These are phyloP conservation scores for Senna siamea DNA, from an alignment of 306 rosid genomes.

Conservation along the genomic window DNA sequence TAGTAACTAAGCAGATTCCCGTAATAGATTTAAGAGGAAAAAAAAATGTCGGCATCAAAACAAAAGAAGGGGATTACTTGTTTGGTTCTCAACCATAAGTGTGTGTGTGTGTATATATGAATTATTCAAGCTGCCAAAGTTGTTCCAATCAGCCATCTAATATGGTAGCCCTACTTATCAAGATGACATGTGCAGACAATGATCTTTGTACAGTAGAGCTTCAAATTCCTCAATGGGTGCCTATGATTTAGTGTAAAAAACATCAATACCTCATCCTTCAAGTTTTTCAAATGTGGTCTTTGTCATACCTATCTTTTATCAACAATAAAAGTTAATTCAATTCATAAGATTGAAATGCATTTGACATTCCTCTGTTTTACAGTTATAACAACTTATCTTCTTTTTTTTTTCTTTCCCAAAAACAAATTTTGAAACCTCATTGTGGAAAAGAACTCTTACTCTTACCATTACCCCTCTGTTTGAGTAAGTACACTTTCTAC, in stretches of 20 bases:
- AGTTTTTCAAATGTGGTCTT: no score
- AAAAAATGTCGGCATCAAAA: background rate
- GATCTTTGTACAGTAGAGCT: background rate
- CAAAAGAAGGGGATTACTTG: background rate
- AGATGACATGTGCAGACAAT: conserved; percentile 24
- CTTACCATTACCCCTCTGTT: background rate
- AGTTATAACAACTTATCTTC: no score
- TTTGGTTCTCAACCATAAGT: background rate
- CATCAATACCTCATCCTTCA: background rate
- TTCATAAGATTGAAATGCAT: no score
- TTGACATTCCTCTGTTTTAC: no score
- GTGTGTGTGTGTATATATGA: background rate
- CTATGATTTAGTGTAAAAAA: conserved; percentile 14
- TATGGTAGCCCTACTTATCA: conserved; percentile 19
- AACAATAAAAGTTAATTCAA: no score
- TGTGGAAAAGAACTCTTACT: background rate
- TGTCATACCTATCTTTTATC: no score
- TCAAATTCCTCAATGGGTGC: conserved; percentile 4
- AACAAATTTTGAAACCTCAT: background rate
- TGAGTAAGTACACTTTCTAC: conserved; percentile 1
- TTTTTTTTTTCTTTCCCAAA: no score
- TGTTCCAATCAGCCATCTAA: conserved; percentile 12
- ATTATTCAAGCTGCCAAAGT: background rate
- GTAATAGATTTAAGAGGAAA: background rate
- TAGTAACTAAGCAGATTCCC: background rate